A percentile compares a stretch with the other conserved stretches of the same genome.
Conservation (phyloP, 345 rosid species). For the Populus euphratica region DNA sequence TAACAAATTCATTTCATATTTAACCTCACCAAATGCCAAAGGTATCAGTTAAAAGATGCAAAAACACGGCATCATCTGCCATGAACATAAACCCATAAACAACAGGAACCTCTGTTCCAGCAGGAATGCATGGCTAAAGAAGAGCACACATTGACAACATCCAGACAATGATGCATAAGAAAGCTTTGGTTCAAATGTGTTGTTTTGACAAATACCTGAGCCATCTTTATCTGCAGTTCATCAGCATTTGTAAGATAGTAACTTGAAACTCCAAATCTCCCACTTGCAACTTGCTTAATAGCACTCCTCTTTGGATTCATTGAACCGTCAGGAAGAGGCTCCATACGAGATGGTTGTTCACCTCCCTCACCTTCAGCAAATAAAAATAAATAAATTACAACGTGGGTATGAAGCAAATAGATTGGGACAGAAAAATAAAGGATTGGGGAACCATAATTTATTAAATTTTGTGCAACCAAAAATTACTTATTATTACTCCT, state of each 20-base stretch:
- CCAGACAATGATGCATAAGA: background rate
- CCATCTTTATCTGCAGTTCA: conserved; percentile 98
- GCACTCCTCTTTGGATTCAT: conserved; percentile 92
- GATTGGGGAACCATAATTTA: background rate
- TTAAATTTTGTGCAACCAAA: background rate
- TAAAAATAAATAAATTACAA: background rate
- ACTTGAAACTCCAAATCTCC: conserved; percentile 99
- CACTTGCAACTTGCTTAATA: conserved; percentile 98
- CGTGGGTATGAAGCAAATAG: background rate
- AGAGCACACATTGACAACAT: conserved; percentile 21
- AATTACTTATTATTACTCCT: background rate
- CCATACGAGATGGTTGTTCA: conserved; percentile 96
- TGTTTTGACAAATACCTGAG: conserved; percentile 63
- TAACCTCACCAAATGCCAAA: conserved; percentile 48
- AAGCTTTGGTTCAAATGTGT: background rate
- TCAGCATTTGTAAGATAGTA: conserved; percentile 98
- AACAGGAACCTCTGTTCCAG: conserved; percentile 44
- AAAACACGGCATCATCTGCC: conserved; percentile 54
- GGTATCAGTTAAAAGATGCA: conserved; percentile 44
- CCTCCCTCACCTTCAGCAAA: conserved; percentile 88
- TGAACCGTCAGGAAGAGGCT: conserved; percentile 86
- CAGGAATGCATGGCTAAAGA: conserved; percentile 35
- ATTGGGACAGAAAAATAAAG: background rate
- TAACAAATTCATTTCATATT: conserved; percentile 23
- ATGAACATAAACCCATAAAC: conserved; percentile 52